A percentile compares a stretch with the other conserved stretches of the same genome.
phyloP scores from a whole-genome alignment of 2,329 filamentous ascomycete species.

The Leptographium procerum region DNA sequence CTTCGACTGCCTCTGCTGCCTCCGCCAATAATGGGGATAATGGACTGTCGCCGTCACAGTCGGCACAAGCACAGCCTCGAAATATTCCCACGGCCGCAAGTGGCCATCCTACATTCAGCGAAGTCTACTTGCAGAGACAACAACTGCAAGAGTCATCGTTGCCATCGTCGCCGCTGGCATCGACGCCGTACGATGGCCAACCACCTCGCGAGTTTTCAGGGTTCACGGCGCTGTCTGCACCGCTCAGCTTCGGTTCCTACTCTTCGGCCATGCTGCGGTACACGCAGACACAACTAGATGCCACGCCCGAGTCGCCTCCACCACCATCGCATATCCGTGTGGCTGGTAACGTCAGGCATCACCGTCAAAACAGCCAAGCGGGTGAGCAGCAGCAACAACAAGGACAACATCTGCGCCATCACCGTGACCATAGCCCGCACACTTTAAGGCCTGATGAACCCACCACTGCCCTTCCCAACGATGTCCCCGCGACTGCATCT shows the following conservation, averaged over 20 bases:
- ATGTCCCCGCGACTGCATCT: neutral
- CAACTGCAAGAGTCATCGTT: neutral
- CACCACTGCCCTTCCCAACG: neutral
- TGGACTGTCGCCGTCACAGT: neutral
- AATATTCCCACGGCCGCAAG: neutral
- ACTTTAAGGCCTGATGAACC: neutral
- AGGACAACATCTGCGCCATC: neutral
- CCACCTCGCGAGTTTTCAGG: neutral
- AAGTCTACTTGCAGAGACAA: no score
- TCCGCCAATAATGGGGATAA: neutral
- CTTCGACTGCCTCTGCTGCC: neutral
- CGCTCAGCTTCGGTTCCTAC: conserved; percentile 29
- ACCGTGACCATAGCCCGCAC: neutral
- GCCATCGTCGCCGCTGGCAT: neutral
- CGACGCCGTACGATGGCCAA: neutral
- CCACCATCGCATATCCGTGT: conserved; percentile 6
- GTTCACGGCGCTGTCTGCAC: conserved; percentile 15
- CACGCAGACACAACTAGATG: conserved; percentile 55
- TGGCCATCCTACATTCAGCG: neutral
- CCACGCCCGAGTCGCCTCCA: conserved; percentile 32
- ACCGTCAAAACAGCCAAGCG: neutral
- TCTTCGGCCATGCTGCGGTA: conserved; percentile 51
- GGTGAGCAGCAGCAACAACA: neutral
- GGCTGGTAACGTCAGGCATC: conserved; percentile 4
- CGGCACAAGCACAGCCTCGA: neutral